A percentile compares a stretch with the other conserved stretches of the same genome.
Evolutionary conservation across 257 asterid genomes (phyloP).

Genomic region (Nyctanthes arbortristis): DNA sequence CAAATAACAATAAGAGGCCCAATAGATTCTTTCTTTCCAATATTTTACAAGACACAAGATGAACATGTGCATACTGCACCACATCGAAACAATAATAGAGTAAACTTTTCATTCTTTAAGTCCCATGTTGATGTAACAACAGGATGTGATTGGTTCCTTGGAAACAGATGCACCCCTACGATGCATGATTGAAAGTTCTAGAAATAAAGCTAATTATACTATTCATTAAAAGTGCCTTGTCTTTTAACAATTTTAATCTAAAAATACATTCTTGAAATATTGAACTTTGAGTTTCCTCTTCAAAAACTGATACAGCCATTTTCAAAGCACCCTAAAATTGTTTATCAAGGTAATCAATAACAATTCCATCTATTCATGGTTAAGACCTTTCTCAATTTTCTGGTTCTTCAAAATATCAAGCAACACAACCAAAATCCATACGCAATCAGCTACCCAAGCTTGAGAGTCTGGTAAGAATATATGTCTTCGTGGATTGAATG

Average conservation of each 20-base stretch:
- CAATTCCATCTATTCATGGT: conserved; percentile 7
- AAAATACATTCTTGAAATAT: conserved; percentile 6
- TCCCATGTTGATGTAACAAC: neutral
- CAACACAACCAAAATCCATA: neutral
- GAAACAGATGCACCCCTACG: neutral
- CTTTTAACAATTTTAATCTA: neutral
- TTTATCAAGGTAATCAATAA: conserved; percentile 8
- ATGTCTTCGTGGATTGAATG: neutral
- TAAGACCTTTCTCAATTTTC: neutral
- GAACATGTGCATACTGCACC: neutral
- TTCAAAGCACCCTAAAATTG: conserved; percentile 2
- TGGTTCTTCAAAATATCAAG: conserved; percentile 6
- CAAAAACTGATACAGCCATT: neutral
- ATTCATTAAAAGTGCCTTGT: conserved; percentile 10
- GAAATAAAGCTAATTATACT: conserved; percentile 3
- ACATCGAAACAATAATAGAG: neutral
- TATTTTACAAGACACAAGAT: conserved; percentile 9
- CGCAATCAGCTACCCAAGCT: conserved; percentile 9
- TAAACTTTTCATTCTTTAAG: conserved; percentile 3
- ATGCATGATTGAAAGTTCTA: conserved; percentile 7
- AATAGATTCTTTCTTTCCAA: conserved; percentile 9
- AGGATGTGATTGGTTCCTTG: neutral
- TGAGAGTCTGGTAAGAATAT: neutral
- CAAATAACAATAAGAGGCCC: conserved; percentile 28
- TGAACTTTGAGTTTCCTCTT: neutral